These are phyloP conservation scores for Paramyrothecium roridum DNA, from an alignment of 2,329 filamentous ascomycete genomes.

Conservation along the genomic window DNA sequence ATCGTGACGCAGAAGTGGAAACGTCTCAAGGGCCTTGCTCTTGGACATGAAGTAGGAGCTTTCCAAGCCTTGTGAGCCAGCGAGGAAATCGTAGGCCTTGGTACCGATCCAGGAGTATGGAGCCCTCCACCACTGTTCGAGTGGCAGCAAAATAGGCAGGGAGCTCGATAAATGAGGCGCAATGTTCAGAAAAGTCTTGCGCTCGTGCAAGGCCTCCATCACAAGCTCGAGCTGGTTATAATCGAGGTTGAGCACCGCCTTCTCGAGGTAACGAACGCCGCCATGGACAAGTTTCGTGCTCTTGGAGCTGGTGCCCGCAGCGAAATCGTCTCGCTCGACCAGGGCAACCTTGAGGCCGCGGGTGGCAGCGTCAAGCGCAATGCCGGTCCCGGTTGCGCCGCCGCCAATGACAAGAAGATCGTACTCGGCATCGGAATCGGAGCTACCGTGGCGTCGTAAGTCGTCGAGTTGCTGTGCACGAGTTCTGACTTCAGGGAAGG, in stretches of 20 bases:
- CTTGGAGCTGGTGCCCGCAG: conserved; percentile 78
- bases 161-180: conserved; percentile 78
- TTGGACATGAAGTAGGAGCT: conserved; percentile 78
- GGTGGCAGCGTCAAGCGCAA: conserved; percentile 77
- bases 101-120: conserved; percentile 70
- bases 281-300: conserved; percentile 86
- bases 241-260: conserved; percentile 81
- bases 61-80: conserved; percentile 78
- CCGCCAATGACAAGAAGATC: conserved; percentile 77
- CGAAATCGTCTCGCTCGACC: conserved; percentile 81
- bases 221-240: conserved; percentile 80
- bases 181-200: conserved; percentile 79
- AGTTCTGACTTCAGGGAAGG: conserved; percentile 28
- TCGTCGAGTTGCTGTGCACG: conserved; percentile 37
- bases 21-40: conserved; percentile 72
- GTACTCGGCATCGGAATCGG: conserved; percentile 54
- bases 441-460: conserved; percentile 27
- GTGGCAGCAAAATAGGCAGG: conserved; percentile 79
- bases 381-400: conserved; percentile 75
- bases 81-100: conserved; percentile 79
- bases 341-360: conserved; percentile 76
- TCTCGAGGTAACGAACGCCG: conserved; percentile 81
- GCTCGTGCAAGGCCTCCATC: conserved; percentile 76
- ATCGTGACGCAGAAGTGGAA: conserved; percentile 74
- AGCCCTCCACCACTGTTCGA: conserved; percentile 81